phyloP scores from a whole-genome alignment of 768 basidiomycete genomes.

The Pleurotus cornucopiae region DNA sequence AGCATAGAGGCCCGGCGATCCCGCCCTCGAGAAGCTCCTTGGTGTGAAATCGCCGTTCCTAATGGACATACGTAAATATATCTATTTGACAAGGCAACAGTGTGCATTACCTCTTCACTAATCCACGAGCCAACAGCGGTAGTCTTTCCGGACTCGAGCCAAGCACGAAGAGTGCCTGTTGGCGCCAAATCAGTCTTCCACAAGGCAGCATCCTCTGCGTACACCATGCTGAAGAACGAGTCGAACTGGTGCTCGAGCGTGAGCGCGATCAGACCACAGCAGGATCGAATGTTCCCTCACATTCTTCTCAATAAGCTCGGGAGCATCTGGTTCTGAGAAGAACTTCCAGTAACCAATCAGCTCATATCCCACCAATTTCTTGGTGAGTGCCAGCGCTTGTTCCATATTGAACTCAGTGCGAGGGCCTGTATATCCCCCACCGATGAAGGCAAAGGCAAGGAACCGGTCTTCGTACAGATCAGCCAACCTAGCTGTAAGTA shows the following conservation, averaged over 20 bases:
- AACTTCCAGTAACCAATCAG: conserved; percentile 32
- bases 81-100: background rate
- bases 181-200: conserved; percentile 32
- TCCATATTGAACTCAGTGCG: conserved; percentile 15
- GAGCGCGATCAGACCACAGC: background rate
- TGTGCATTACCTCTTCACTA: background rate
- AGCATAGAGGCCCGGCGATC: conserved; percentile 25
- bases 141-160: conserved; percentile 26
- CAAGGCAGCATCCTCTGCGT: conserved; percentile 27
- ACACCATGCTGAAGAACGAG: conserved; percentile 30
- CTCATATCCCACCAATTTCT: conserved; percentile 22
- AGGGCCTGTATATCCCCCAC: conserved; percentile 30
- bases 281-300: conserved; percentile 17
- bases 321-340: conserved; percentile 28
- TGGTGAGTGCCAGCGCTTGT: conserved; percentile 15
- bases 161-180: conserved; percentile 28
- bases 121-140: conserved; percentile 15
- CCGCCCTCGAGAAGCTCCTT: conserved; percentile 21
- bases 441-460: conserved; percentile 33
- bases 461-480: conserved; percentile 35
- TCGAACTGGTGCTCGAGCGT: conserved; percentile 25
- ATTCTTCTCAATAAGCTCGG: conserved; percentile 29
- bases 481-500: conserved; percentile 27
- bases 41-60: conserved; percentile 10
- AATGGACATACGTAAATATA: conserved; percentile 16